Evolutionary conservation across 2,329 filamentous ascomycete species (phyloP).

Genomic region (Mycogone perniciosa): DNA sequence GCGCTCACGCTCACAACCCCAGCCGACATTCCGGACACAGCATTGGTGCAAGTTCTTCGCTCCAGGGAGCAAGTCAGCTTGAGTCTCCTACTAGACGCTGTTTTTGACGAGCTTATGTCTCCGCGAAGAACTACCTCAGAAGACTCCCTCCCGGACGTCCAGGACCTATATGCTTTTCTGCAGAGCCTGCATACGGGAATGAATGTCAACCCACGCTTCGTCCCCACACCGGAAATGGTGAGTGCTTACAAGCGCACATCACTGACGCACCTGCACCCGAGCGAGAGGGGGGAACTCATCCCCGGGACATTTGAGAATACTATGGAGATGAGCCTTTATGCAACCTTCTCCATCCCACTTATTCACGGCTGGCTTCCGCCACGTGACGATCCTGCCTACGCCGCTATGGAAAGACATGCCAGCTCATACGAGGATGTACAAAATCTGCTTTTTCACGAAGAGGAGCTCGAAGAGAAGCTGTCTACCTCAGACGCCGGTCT

Average conservation of each 20-base stretch:
- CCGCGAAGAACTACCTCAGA: conserved; percentile 57
- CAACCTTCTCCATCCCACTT: conserved; percentile 79
- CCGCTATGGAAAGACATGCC: conserved; percentile 66
- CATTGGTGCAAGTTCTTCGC: conserved; percentile 69
- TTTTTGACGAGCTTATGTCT: conserved; percentile 91
- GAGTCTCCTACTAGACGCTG: conserved; percentile 75
- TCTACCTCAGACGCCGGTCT: conserved; percentile 42
- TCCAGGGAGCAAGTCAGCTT: conserved; percentile 84
- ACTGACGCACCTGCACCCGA: conserved; percentile 45
- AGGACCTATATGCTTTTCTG: conserved; percentile 81
- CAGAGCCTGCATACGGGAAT: conserved; percentile 89
- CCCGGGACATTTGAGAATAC: conserved; percentile 82
- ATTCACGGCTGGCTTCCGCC: conserved; percentile 89
- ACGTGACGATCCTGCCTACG: conserved; percentile 58
- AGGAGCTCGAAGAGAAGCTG: conserved; percentile 79
- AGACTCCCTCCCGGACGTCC: conserved; percentile 71
- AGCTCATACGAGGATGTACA: conserved; percentile 89
- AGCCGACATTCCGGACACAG: conserved; percentile 53
- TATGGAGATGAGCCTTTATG: conserved; percentile 81
- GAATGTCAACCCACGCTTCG: conserved; percentile 92
- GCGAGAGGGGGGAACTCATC: conserved; percentile 41
- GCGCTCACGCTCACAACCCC: conserved; percentile 80
- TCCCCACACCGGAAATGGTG: conserved; percentile 49
- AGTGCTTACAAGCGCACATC: conserved; percentile 45
- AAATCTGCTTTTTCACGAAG: conserved; percentile 79